Conservation (phyloP, 2,329 filamentous ascomycete genomes). For the Dactylellina haptotyla region DNA sequence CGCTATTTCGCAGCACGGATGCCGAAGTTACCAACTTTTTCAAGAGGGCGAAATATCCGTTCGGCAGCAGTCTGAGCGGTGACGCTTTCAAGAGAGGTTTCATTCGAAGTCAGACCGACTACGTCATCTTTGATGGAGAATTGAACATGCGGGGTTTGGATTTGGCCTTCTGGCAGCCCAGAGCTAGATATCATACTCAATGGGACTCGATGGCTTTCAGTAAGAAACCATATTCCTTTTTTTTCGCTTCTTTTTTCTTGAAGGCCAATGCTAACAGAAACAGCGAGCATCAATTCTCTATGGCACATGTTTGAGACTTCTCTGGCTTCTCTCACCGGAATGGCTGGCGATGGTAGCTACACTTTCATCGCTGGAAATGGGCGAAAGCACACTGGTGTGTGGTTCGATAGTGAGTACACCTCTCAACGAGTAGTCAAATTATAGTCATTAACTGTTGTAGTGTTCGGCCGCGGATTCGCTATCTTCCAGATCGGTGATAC, state of each 20-base stretch:
- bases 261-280: conserved; percentile 30
- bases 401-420: conserved; percentile 74
- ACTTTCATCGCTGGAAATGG: conserved; percentile 75
- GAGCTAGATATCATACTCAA: conserved; percentile 88
- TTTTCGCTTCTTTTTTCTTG: not conserved
- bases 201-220: conserved; percentile 84
- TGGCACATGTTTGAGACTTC: conserved; percentile 97
- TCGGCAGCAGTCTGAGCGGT: conserved; percentile 81
- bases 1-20: conserved; percentile 88
- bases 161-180: conserved; percentile 87
- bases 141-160: conserved; percentile 88
- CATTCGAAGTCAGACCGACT: conserved; percentile 89
- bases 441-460: conserved; percentile 54
- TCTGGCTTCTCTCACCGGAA: conserved; percentile 75
- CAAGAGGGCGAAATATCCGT: conserved; percentile 74
- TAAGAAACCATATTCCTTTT: conserved; percentile 36
- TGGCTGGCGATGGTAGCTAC: conserved; percentile 75
- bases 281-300: conserved; percentile 67
- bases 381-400: conserved; percentile 76
- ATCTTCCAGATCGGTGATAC: conserved; percentile 82
- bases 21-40: conserved; percentile 85
- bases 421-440: not conserved
- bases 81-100: conserved; percentile 84
- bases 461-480: conserved; percentile 82
- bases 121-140: conserved; percentile 79